phyloP scores from a whole-genome alignment of 1,284 basidiomycete genomes.

The Pseudozyma pruni region DNA sequence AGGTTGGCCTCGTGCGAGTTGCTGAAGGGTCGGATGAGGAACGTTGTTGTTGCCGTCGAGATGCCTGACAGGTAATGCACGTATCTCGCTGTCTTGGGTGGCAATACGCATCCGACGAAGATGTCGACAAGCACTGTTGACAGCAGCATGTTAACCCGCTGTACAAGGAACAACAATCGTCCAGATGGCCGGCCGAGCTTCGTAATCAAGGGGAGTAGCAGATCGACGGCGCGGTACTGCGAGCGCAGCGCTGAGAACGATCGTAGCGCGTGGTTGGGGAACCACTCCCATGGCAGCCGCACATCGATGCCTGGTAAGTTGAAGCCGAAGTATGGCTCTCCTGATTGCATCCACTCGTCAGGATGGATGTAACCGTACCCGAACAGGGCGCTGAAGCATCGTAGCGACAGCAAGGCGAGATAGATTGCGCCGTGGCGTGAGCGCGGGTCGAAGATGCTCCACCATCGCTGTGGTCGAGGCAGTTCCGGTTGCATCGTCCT shows the following conservation, averaged over 20 bases:
- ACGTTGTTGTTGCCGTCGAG: slow-evolving; percentile 59
- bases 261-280: slow-evolving; percentile 21
- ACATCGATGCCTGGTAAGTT: neutral
- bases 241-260: slow-evolving; percentile 15
- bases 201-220: neutral
- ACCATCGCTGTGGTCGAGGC: neutral
- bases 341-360: slow-evolving; percentile 68
- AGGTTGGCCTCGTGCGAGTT: slow-evolving; percentile 63
- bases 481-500: no score
- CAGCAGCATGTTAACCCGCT: slow-evolving; percentile 9
- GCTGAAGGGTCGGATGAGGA: slow-evolving; percentile 66
- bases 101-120: slow-evolving; percentile 3
- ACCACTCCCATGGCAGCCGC: slow-evolving; percentile 37
- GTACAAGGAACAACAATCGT: slow-evolving; percentile 12
- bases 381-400: slow-evolving; percentile 52
- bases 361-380: slow-evolving; percentile 66
- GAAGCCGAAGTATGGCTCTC: slow-evolving; percentile 57
- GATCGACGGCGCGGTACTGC: slow-evolving; percentile 4
- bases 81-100: slow-evolving; percentile 7
- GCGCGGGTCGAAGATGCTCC: slow-evolving; percentile 20
- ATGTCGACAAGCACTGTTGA: slow-evolving; percentile 23
- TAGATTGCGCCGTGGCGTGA: slow-evolving; percentile 29
- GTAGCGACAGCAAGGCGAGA: slow-evolving; percentile 48
- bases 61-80: slow-evolving; percentile 48
- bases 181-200: slow-evolving; percentile 4